Base-by-base conservation (phyloP, 1,284 basidiomycete species). In the Chiua sp. region DNA sequence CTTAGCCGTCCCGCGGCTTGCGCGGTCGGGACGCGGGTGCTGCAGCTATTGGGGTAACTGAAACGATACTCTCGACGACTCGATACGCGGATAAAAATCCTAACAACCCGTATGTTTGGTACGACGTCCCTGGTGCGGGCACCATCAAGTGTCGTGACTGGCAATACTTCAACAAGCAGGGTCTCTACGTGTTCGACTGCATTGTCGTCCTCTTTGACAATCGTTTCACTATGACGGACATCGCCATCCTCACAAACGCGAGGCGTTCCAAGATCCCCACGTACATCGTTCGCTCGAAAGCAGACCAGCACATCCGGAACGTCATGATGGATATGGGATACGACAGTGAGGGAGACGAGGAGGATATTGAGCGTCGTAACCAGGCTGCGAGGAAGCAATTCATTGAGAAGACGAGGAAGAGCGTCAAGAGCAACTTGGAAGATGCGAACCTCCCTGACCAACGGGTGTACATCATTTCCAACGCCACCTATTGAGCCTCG, bases 121-220 rank as follows among this genome's bases (percentile, higher is more conserved):
- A 67, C 12, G 65, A 67, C 16, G 28, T 67, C 39, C 65, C 65
- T 1, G 67, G 65, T 7, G 65, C 67, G 12, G 62, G 67, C 10
- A 67, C 62, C 22, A 4, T 65, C 26, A 67, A 55, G 28, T 69
- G 67, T 4, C 48, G 46, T 0, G 66, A 69, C 33, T 67, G 66
- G 66, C 65, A 69, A 12, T 67, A 67, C 44, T 67, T 67, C 53
- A 62, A 67, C 13, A 62, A 67, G 7, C 67, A 69, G 10, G 66
- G 67, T 1, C 65, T 67, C 42, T 67, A 67, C 3, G 64, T 67
- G n/a, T 67, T 67, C 20, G 65, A 67, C 30, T 68, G 61, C 11
- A 61, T 67, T 53, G 15, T 67, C 20, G 67, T 67, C 1, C 65
- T 69, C 4, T 56, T 67, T 44, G 66, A 67, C 51, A 69, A 65